Evolutionary conservation across 768 basidiomycete species (phyloP), one percentile per base, ranked within the genome.

Genomic region (Mycena epipterygia): DNA sequence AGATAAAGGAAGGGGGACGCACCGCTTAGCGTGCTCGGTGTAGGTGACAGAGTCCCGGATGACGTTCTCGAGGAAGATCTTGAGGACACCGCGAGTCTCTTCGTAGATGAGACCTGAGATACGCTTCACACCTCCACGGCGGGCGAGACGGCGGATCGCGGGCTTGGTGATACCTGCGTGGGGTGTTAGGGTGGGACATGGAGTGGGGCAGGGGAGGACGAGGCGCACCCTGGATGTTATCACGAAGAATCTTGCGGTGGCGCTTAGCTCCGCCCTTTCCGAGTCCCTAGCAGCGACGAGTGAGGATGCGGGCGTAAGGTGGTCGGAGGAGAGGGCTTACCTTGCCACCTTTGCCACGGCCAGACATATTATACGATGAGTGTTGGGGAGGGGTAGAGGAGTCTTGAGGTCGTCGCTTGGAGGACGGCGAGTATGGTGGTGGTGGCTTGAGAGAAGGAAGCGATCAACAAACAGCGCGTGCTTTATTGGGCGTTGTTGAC

Each of bases 71-170:
- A 95, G 88, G 91, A 95, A 97, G 78, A 95, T 92, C 86, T 96
- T 97, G 75, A 97, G 88, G 41, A 96, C 95, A 88, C 95, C 94
- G 81, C 92, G 91, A 61, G 95, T 96, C 89, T 97, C 64, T 27
- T 66, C 64, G 64, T 66, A 58, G 44, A 66, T 66, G 25, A 58
- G 56, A 9, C 64, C 56, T 42, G 91, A 93, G 78, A 95, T 94
- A 93, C 94, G 91, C 89, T 97, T 97, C 79, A 97, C 95, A 92
- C 96, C 96, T 78, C 96, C 95, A 88, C 96, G 93, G 82, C 94
- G 94, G 55, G 95, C 95, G 67, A 98, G 94, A 87, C 96, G 95
- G 87, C 93, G 93, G 82, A 97, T 90, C 75, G 92, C 95, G 73
- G 95, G 94, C 87, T 96, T 92, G 74, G 92, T 96, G 82, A 92